Evolutionary conservation across 306 rosid species (phyloP), one percentile per base, ranked within the genome.

Genomic region (Medicago truncatula): DNA sequence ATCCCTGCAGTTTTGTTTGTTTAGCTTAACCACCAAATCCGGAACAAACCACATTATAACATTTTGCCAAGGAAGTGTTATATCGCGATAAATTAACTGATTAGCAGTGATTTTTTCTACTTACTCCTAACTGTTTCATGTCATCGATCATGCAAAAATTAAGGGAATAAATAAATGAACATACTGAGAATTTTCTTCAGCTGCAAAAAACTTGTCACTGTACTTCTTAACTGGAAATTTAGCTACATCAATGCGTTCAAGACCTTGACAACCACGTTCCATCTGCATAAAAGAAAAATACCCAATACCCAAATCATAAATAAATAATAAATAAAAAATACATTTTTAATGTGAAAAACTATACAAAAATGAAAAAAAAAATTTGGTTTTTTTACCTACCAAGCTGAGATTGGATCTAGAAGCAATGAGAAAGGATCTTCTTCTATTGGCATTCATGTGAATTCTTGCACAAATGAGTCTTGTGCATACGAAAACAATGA

Each of bases 391-490:
- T 6, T 7, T 58, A 63, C 46, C 69, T 80, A 93, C 97, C 79
- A 89, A 52, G 58, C 77, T 87, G 81, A 88, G 93, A 88, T 89
- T 86, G 40, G 98, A 91, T 93, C 97, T 86, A 80, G 92, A 83
- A 87, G 91, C 90, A 75, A 87, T 63, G 17, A 82, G 90, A 70
- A 91, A 91, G 70, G 98, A 87, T 70, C 98, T 87, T 65, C 96
- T 81, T 65, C 96, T 81, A 2, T 91, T 80, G 81, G 90, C 91
- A 85, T 88, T 89, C 77, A 88, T 80, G 64, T 88, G 98, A 85
- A 93, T 89, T 85, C 94, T 87, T 50, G 97, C 97, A 80, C 98
- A 93, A 54, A 93, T 44, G n/a, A 93, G 93, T 61, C 97, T 88
- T 0, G 97, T 91, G 77, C 93, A 93, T 9, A 93, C 91, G 75